These are phyloP conservation scores for Colletotrichum simmondsii DNA, from an alignment of 2,329 filamentous ascomycete genomes.

Conservation along the genomic window DNA sequence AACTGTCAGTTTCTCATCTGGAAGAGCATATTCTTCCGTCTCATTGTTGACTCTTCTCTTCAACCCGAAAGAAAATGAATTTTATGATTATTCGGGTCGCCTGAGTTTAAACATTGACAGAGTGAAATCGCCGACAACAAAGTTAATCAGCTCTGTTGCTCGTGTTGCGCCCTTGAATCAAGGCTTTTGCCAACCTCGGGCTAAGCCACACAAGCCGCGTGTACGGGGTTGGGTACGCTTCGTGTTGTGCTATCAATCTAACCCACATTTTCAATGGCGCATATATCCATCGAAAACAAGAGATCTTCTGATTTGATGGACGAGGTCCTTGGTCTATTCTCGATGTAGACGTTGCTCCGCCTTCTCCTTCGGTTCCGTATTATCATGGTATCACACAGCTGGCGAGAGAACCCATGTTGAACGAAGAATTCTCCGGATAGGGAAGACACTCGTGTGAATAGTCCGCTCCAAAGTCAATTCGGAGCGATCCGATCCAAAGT, in stretches of 20 bases:
- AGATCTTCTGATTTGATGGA: background rate
- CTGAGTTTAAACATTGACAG: too few species aligned
- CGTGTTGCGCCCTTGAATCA: background rate
- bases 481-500: background rate
- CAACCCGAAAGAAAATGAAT: too few species aligned
- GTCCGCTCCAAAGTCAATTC: background rate
- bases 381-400: background rate
- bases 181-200: background rate
- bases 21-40: background rate
- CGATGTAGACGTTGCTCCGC: background rate
- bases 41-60: too few species aligned
- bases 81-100: too few species aligned
- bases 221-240: background rate
- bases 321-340: background rate
- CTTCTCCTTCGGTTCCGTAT: background rate
- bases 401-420: background rate
- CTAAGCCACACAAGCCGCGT: background rate
- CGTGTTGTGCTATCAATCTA: background rate
- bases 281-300: background rate
- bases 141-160: background rate
- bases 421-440: background rate
- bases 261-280: background rate
- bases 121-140: too few species aligned
- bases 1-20: background rate
- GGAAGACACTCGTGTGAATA: background rate